A percentile compares a stretch with the other conserved stretches of the same genome.
These are phyloP conservation scores for Starmerella bombicola DNA, from an alignment of 805 yeast genomes.

Conservation along the genomic window DNA sequence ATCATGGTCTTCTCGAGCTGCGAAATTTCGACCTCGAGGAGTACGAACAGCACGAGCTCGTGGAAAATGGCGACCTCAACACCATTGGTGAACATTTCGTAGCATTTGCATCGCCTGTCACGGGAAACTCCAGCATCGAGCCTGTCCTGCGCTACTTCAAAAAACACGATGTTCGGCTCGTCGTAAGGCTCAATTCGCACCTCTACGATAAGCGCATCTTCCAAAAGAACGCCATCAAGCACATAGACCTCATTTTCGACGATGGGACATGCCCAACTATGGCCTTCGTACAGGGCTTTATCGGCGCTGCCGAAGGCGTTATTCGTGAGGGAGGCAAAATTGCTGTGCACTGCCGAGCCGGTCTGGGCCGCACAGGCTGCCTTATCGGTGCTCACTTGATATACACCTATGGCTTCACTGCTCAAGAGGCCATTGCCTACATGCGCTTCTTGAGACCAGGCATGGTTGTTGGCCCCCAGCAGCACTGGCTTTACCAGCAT, in stretches of 20 bases:
- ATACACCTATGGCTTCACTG: slow-evolving; percentile 93
- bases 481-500: slow-evolving; percentile 94
- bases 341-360: slow-evolving; percentile 99
- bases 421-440: slow-evolving; percentile 90
- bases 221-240: slow-evolving; percentile 70
- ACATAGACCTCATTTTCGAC: slow-evolving; percentile 90
- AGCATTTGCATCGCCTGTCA: slow-evolving; percentile 93
- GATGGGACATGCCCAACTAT: slow-evolving; percentile 97
- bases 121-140: slow-evolving; percentile 23
- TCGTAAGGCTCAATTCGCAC: slow-evolving; percentile 85
- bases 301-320: slow-evolving; percentile 89
- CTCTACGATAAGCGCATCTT: slow-evolving; percentile 78
- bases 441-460: slow-evolving; percentile 96
- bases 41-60: slow-evolving; percentile 87
- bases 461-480: slow-evolving; percentile 99
- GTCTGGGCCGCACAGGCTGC: slow-evolving; percentile 95
- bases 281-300: slow-evolving; percentile 81
- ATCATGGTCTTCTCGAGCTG: slow-evolving; percentile 74
- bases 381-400: slow-evolving; percentile 93
- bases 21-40: slow-evolving; percentile 78
- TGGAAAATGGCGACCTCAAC: slow-evolving; percentile 94
- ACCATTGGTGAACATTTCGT: slow-evolving; percentile 83
- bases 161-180: slow-evolving; percentile 65
- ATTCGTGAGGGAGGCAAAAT: slow-evolving; percentile 79
- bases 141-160: slow-evolving; percentile 71